Evolutionary conservation across 164 flowering plant genomes (phyloP).

Genomic region (Stephania yunnanensis): DNA sequence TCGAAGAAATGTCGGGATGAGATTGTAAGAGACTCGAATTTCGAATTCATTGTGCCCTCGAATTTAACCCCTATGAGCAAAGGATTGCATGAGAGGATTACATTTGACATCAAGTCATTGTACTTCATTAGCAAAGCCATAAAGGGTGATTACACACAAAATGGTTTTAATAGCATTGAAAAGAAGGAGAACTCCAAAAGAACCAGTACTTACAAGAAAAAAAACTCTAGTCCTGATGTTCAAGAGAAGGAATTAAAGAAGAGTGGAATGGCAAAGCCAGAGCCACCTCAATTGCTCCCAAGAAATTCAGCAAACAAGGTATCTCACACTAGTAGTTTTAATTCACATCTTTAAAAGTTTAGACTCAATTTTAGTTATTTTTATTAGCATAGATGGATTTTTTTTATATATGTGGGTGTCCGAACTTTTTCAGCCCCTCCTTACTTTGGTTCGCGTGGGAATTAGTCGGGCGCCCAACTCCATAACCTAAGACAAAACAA

Average conservation of each 20-base stretch:
- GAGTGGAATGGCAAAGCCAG: slow-evolving; percentile 31
- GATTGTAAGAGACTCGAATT: slow-evolving; percentile 9
- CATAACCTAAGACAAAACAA: too few species aligned
- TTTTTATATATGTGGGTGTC: background rate
- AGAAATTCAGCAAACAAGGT: slow-evolving; percentile 54
- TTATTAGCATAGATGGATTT: background rate
- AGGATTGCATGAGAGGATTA: slow-evolving; percentile 23
- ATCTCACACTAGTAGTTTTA: background rate
- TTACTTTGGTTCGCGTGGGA: too few species aligned
- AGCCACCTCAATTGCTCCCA: slow-evolving; percentile 45
- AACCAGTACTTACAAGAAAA: slow-evolving; percentile 29
- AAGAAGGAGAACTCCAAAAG: slow-evolving; percentile 17
- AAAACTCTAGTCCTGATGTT: slow-evolving; percentile 30
- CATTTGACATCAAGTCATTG: slow-evolving; percentile 65
- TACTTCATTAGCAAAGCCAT: slow-evolving; percentile 90
- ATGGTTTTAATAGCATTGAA: slow-evolving; percentile 37
- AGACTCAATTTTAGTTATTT: too few species aligned
- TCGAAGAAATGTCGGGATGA: slow-evolving; percentile 26
- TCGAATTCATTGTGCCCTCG: slow-evolving; percentile 10
- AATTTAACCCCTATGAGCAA: slow-evolving; percentile 12
- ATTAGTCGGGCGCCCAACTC: too few species aligned
- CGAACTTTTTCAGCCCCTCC: background rate
- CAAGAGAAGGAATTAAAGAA: slow-evolving; percentile 32
- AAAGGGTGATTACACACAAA: slow-evolving; percentile 54
- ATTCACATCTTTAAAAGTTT: too few species aligned